Percentiles rank a stretch among this genome's conserved stretches.
phyloP scores from a whole-genome alignment of 1,139 yeast genomes.

The Pichia sp. region DNA sequence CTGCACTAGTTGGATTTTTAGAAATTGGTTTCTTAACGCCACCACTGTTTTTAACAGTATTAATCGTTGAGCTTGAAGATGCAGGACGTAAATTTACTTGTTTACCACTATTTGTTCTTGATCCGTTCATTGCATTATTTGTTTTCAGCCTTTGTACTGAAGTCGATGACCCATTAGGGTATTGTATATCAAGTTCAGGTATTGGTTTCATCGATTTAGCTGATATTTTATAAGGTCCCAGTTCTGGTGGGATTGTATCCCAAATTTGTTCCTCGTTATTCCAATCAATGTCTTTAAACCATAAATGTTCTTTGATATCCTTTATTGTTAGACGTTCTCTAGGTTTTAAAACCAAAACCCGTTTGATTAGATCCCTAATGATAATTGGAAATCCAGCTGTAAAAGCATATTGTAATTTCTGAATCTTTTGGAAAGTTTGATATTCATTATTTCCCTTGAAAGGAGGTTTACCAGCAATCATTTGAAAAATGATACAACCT shows the following conservation, averaged over 20 bases:
- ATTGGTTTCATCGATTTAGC: slow-evolving; percentile 52
- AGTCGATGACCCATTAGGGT: slow-evolving; percentile 14
- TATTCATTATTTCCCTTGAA: slow-evolving; percentile 95
- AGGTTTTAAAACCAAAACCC: slow-evolving; percentile 58
- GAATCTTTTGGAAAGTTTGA: slow-evolving; percentile 87
- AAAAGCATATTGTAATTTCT: slow-evolving; percentile 73
- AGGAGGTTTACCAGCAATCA: slow-evolving; percentile 93
- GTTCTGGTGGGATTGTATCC: slow-evolving; percentile 63
- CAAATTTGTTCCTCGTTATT: slow-evolving; percentile 57
- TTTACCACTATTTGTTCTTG: neutral
- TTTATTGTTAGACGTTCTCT: slow-evolving; percentile 53
- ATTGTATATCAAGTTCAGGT: slow-evolving; percentile 35
- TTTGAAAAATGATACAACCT: slow-evolving; percentile 88
- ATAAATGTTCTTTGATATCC: slow-evolving; percentile 65
- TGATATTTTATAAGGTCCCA: slow-evolving; percentile 64
- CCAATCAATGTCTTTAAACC: slow-evolving; percentile 67
- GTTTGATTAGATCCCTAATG: slow-evolving; percentile 63
- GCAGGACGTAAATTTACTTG: slow-evolving; percentile 1
- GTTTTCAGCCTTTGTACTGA: slow-evolving; percentile 8
- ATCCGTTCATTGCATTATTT: neutral
- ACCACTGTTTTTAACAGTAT: slow-evolving; percentile 2
- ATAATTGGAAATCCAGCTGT: slow-evolving; percentile 72
- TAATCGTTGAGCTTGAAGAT: slow-evolving; percentile 6
- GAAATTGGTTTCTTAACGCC: neutral
- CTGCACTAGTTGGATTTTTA: slow-evolving; percentile 15